Base-by-base conservation (phyloP, 192 early-diverging fungal genomes). In the Backusella circina region DNA sequence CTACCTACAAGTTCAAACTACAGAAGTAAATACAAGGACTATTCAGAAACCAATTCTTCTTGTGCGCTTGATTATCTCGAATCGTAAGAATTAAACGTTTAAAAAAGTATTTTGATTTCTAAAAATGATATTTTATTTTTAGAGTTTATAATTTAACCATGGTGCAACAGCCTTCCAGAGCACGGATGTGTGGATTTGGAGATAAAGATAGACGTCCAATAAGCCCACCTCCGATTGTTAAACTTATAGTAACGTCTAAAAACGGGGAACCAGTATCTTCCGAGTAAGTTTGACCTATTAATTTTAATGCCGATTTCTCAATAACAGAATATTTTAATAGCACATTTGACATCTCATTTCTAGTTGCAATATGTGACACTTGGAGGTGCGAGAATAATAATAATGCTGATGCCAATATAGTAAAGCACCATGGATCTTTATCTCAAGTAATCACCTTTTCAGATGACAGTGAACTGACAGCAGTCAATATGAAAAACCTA, bases 111-210 rank as follows among this genome's bases (percentile, higher is more conserved):
- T 67, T 33, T n/a, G 21, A 67, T 32, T 44, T 65, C 44, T 66
- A 70, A 21, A 47, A n/a, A n/a, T 21, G 5, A n/a, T 47, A 16
- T 30, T 21, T 44, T 70, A 3, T 54, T 44, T 31, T 3, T 66
- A 86, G 83, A 38, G 77, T 77, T 10, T 90, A 84, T 70, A 79
- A 83, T 36, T 84, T 93, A 28, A 78, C 85, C 39, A 87, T 94
- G 74, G 88, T 88, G 3, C 92, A 93, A 75, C 90, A 92, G 72
- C 93, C 92, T 32, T 77, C 86, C 39, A 77, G 89, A 65, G 93
- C 93, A 32, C 86, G 93, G 9, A 92, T 92, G 91, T 92, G 91
- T 70, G 93, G 92, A 13, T 94, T 92, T 75, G 90, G 91, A 36
- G 91, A 93, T 67, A 93, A 93, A 82, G 91, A 91, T 77, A 84